phyloP scores from a whole-genome alignment of 352 stramenopile species.

The Hyaloperonospora arabidopsidis region DNA sequence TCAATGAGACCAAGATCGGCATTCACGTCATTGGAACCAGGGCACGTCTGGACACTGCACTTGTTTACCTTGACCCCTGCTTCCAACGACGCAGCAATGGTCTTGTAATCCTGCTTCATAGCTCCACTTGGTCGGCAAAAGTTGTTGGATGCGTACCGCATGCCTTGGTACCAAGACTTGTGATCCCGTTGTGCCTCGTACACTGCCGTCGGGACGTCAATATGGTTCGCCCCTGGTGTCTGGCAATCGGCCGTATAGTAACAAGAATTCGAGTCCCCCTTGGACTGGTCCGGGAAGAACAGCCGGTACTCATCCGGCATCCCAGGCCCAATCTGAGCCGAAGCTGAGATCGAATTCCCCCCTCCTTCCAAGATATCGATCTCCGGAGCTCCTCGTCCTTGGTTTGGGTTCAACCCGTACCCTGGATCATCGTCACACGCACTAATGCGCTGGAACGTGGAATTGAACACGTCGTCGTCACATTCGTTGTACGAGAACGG shows the following conservation, averaged over 20 bases:
- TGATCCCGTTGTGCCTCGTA: conserved; percentile 33
- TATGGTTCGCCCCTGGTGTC: conserved; percentile 41
- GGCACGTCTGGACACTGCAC: conserved; percentile 34
- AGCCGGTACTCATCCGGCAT: conserved; percentile 59
- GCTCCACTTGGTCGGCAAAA: conserved; percentile 31
- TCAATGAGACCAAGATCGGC: conserved; percentile 39
- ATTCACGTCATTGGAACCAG: conserved; percentile 45
- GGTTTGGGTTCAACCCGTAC: conserved; percentile 79
- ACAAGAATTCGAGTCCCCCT: conserved; percentile 26
- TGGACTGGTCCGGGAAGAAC: conserved; percentile 33
- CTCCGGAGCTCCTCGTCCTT: conserved; percentile 86
- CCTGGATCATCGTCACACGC: conserved; percentile 87
- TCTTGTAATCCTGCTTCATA: conserved; percentile 35
- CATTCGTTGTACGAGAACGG: conserved; percentile 93
- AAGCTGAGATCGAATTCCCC: conserved; percentile 69
- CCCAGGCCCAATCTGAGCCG: conserved; percentile 80
- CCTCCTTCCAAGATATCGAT: conserved; percentile 91
- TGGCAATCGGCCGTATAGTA: conserved; percentile 44
- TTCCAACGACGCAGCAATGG: conserved; percentile 40
- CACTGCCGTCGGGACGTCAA: conserved; percentile 35
- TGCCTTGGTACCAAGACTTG: conserved; percentile 50
- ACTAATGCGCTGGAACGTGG: conserved; percentile 62
- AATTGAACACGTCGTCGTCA: conserved; percentile 48
- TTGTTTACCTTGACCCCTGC: conserved; percentile 40
- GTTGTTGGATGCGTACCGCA: conserved; percentile 46